A percentile compares a stretch with the other conserved stretches of the same genome.
Conservation (phyloP, 805 yeast species). For the Metschnikowia hibisci region DNA sequence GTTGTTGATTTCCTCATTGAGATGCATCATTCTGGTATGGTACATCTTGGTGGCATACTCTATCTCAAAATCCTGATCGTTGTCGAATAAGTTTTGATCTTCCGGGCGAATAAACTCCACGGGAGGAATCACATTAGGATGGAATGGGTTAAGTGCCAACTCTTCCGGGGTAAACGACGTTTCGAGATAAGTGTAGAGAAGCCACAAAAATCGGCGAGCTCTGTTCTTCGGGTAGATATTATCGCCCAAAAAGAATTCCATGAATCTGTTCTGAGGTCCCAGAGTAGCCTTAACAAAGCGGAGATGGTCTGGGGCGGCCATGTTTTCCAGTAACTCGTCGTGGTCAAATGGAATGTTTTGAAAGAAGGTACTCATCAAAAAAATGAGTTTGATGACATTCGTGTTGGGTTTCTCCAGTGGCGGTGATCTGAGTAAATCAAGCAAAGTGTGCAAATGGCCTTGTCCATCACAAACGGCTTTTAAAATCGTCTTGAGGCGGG, state of each 20-base stretch:
- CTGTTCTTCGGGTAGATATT: slow-evolving; percentile 60
- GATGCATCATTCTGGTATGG: slow-evolving; percentile 36
- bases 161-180: slow-evolving; percentile 56
- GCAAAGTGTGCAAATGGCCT: slow-evolving; percentile 44
- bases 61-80: slow-evolving; percentile 46
- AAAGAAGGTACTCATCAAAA: slow-evolving; percentile 64
- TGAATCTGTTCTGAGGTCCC: slow-evolving; percentile 43
- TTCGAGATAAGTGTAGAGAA: slow-evolving; percentile 74
- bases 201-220: slow-evolving; percentile 76
- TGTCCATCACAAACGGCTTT: slow-evolving; percentile 81
- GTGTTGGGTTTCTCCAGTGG: slow-evolving; percentile 50
- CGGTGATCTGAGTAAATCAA: slow-evolving; percentile 41
- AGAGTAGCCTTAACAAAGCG: slow-evolving; percentile 8
- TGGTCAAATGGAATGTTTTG: slow-evolving; percentile 44
- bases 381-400: slow-evolving; percentile 61
- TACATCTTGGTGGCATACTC: slow-evolving; percentile 49
- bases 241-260: slow-evolving; percentile 68
- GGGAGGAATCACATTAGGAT: slow-evolving; percentile 37
- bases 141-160: slow-evolving; percentile 56
- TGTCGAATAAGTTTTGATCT: slow-evolving; percentile 32
- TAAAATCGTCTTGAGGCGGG: slow-evolving; percentile 82
- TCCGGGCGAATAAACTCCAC: slow-evolving; percentile 27
- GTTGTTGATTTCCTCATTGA: slow-evolving; percentile 38
- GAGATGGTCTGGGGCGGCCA: slow-evolving; percentile 6
- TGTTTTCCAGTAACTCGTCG: slow-evolving; percentile 12